Base-by-base conservation (phyloP, 139 green algal genomes). In the Penium margaritaceum region DNA sequence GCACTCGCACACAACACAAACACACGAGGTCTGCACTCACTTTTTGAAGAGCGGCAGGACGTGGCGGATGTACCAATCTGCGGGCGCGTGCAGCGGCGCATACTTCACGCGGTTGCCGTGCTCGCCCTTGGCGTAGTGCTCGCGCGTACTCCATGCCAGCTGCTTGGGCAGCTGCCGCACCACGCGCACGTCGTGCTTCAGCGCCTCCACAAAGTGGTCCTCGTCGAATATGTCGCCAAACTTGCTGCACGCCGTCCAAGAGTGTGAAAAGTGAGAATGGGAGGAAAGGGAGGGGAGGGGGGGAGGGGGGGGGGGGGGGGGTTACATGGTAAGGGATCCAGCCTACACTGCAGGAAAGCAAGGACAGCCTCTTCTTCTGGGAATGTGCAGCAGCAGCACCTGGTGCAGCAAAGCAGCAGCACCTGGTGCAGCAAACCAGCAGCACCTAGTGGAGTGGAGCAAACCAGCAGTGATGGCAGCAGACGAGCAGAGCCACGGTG, bases 151-250 rank as follows among this genome's bases (percentile, higher is more conserved):
- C 73, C 73, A 80, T 19, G 21, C 19, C 5, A 78, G 29, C 39
- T 54, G 17, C 66, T 30, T 19, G 14, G 73, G 73, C 30, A 77
- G 73, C 34, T 69, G 24, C 21, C 41, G 36, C 65, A 76, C 65
- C 17, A 80, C 54, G 9, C 12, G 47, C 19, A 80, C 73, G 12
- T 80, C 73, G 1, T 41, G 36, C 41, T 15, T 21, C 5, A 80
- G 51, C 3, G 27, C 41, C 19, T 37, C 12, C 9, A 80, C 78
- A 29, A 80, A 72, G 58, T 76, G 58, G 29, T 67, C 65, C 29
- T 73, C 41, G 46, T 80, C 73, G 29, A 80, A 80, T 24, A 80
- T 64, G 44, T 80, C 73, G 6, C 24, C 73, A 53, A 80, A 74
- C 32, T 30, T 27, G 39, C 73, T 80, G 66, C 24, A n/a, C n/a